Evolutionary conservation across 192 early-diverging fungal species (phyloP), one percentile per base, ranked within the genome.

Genomic region (Bifiguratus adelaidae): DNA sequence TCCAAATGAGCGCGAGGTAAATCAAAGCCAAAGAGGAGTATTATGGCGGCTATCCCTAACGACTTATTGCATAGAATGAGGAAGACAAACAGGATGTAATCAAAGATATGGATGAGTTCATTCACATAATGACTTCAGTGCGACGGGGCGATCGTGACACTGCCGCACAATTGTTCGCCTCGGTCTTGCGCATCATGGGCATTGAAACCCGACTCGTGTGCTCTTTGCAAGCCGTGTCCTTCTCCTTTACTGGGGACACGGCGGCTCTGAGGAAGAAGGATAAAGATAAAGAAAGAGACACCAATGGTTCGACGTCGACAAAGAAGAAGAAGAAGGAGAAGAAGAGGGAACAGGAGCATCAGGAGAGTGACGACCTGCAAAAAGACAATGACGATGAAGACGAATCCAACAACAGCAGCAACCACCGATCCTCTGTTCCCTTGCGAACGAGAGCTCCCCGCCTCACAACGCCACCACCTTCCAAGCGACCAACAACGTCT

Each of bases 221-320:
- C 32, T 82, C 83, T 3, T 35, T 89, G 4, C 78, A 83, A 30
- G 75, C 82, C 2, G 50, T 79, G 0, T 65, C 86, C 7, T 72
- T 85, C 30, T 78, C 73, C 11, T 45, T 82, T 11, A 35, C 73
- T 2, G 60, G 58, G 25, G 33, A 50, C 7, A 21, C 37, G 38
- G 7, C 18, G 0, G 22, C 8, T 9, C 36, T 29, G 33, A 47
- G 42, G 27, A 49, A 50, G 36, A 55, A 55, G 34, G 53, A 53
- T 25, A 44, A 57, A 19, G 61, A 48, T 7, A 34, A 34, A 34
- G 32, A 34, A 15, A 34, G 15, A 38, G 11, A 44, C 37, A 8
- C 23, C 60, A 11, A 48, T 42, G 43, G 57, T 11, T 11, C 15
- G 32, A 34, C 32, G 32, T 11, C 16, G 12, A 12, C 37, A 12